phyloP scores from a whole-genome alignment of 495 filamentous ascomycete genomes.

The Wilcoxina mikolae region DNA sequence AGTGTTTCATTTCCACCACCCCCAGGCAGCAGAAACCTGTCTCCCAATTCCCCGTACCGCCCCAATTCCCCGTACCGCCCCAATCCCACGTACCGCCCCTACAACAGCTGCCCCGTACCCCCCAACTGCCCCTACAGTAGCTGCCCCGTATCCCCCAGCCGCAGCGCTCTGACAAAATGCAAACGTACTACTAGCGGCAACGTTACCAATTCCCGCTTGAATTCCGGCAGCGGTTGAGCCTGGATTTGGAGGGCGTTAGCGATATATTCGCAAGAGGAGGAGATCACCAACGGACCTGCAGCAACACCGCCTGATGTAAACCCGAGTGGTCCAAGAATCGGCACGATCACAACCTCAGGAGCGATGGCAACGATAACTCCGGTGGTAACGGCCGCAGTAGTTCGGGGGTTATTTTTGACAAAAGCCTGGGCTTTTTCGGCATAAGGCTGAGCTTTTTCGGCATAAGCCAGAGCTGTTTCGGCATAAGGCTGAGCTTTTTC shows the following conservation, averaged over 20 bases:
- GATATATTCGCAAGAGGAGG: background rate
- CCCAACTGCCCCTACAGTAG: constrained; percentile 9
- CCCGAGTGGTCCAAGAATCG: constrained; percentile 6
- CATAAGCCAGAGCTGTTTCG: too few relatives aligned
- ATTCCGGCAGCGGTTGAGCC: constrained; percentile 21
- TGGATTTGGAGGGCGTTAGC: background rate
- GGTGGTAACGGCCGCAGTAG: constrained; percentile 1
- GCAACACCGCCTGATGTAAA: constrained; percentile 11
- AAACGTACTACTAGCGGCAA: constrained; percentile 27
- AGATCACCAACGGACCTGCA: constrained; percentile 7
- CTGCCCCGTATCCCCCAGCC: constrained; percentile 29
- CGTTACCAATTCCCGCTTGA: constrained; percentile 22
- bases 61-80: background rate
- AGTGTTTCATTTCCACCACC: too few relatives aligned
- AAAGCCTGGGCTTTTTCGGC: background rate
- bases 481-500: too few relatives aligned
- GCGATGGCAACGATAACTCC: constrained; percentile 7
- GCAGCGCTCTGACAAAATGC: constrained; percentile 30
- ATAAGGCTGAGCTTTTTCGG: too few relatives aligned
- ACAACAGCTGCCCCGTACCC: background rate
- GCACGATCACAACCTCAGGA: constrained; percentile 4
- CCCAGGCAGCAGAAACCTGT: too few relatives aligned
- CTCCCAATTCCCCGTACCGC: too few relatives aligned
- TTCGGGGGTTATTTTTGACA: background rate
- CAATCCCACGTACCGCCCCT: background rate